Base-by-base conservation (phyloP, 2,329 filamentous ascomycete species). In the Magnaporthiopsis poae region DNA sequence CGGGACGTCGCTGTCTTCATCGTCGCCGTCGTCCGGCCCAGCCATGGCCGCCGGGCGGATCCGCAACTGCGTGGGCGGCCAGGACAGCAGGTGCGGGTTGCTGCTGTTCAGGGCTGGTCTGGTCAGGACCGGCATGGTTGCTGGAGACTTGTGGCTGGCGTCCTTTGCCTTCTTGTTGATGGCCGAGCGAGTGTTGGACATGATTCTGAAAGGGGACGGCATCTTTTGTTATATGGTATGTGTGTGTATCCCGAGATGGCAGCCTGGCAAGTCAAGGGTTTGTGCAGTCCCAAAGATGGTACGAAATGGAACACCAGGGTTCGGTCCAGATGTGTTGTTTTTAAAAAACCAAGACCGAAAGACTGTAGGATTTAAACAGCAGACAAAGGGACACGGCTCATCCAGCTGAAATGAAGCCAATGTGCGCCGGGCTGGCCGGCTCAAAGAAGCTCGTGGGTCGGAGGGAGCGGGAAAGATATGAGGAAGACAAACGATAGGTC, bases 31-130 rank as follows among this genome's bases (percentile, higher is more conserved):
- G 61, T 80, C 77, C 31, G 29, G 27, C 18, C 21, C 61, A 9
- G 25, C 25, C 64, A 78, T 71, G 64, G 77, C 76, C 13, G 77
- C 76, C 12, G 79, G 79, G 62, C 77, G 77, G 33, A 84, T 76
- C 61, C 77, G 79, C 68, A 83, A 75, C 69, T 81, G 80, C n/a
- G 81, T 81, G 2, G 82, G 80, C 25, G 82, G 80, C 82, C 81
- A 86, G 21, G 81, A 82, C 25, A 29, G 59, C 52, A 39, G 33
- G 56, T 18, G 64, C 5, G 61, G 64, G 33, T 46, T 61, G 35
- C n/a, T 61, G 35, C n/a, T 61, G 33, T 46, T 27, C 7, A 56
- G 21, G 46, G 46, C 8, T 56, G 64, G 64, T 65, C 18, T 33
- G 59, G 64, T 61, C 56, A 64, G 25, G 62, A 11, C 27, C 62